Evolutionary conservation across 805 yeast species (phyloP), one percentile per base, ranked within the genome.

Genomic region (Pichia deserticola): DNA sequence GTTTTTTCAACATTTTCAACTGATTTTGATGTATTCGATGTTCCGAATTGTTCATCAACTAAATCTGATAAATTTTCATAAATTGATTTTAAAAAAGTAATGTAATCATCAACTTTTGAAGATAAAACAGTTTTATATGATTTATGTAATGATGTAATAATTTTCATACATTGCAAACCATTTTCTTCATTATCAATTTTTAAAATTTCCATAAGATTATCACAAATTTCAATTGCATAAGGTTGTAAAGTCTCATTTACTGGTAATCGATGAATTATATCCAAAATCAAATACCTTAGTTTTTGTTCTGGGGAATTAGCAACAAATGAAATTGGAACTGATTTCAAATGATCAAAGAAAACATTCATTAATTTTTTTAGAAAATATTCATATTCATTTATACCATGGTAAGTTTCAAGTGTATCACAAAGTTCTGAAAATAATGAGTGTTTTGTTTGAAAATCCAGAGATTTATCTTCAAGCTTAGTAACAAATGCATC

Each of bases 131-230:
- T 62, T 68, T 88, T 92, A 70, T 86, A 92, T 1, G 90, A 79
- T 64, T 93, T 86, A 69, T 90, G 96, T 44, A 92, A 69, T 33
- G 85, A 78, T 15, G 97, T 88, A 45, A 90, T 75, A 49, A 89
- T 83, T 62, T 88, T 89, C 85, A 93, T 81, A 64, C 95, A 85
- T 46, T 89, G 73, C 1, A 89, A 88, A 45, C 98, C 98, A 64
- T 93, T 93, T 53, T 90, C 97, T 65, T 95, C 99, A 63, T 93
- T 93, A 61, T 95, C 99, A 13, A 70, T 73, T 20, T 77, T 79
- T 51, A 92, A 71, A 12, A 85, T 69, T 27, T 71, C 65, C 58
- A 82, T 79, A 48, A 92, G 68, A 9, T 74, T 69, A 36, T 78
- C 82, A 58, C 86, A 70, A 20, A 89, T 74, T 36, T 73, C 73